Percentiles rank a stretch among this genome's conserved stretches.
Conservation (phyloP, 164 flowering plant genomes). For the Cinnamomum micranthum region DNA sequence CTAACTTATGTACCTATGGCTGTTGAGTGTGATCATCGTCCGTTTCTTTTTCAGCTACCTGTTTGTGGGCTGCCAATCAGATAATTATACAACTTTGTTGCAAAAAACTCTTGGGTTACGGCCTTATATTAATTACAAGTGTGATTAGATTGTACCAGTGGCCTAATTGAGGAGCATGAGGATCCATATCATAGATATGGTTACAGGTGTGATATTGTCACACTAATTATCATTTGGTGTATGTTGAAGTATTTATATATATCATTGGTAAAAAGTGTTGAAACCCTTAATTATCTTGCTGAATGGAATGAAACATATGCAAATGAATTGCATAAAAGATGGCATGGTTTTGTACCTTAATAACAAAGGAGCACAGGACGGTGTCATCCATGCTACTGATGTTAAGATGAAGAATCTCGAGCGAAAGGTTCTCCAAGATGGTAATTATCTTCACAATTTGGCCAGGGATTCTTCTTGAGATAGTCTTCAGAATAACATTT, state of each 20-base stretch:
- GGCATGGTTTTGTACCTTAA: slow-evolving; percentile 51
- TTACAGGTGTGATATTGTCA: too few species aligned
- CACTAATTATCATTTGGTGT: too few species aligned
- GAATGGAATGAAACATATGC: too few species aligned
- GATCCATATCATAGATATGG: too few species aligned
- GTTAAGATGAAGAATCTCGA: slow-evolving; percentile 81
- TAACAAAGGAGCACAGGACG: slow-evolving; percentile 70
- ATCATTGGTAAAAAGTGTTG: too few species aligned
- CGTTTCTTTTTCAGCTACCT: background rate
- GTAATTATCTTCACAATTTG: slow-evolving; percentile 62
- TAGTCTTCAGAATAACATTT: slow-evolving; percentile 60
- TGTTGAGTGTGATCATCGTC: background rate
- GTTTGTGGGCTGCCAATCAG: background rate
- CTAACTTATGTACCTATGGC: background rate
- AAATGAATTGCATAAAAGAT: too few species aligned
- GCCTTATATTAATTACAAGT: too few species aligned
- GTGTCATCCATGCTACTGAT: slow-evolving; percentile 96
- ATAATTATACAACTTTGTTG: background rate
- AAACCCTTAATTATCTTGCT: too few species aligned
- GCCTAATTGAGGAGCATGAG: too few species aligned
- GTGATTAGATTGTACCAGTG: too few species aligned
- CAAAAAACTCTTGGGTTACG: too few species aligned
- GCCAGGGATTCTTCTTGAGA: slow-evolving; percentile 57
- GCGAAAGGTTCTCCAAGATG: slow-evolving; percentile 55
- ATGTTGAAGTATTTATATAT: too few species aligned